A percentile compares a stretch with the other conserved stretches of the same genome.
Conservation (phyloP, 2,329 filamentous ascomycete species). For the Zasmidium cellare region DNA sequence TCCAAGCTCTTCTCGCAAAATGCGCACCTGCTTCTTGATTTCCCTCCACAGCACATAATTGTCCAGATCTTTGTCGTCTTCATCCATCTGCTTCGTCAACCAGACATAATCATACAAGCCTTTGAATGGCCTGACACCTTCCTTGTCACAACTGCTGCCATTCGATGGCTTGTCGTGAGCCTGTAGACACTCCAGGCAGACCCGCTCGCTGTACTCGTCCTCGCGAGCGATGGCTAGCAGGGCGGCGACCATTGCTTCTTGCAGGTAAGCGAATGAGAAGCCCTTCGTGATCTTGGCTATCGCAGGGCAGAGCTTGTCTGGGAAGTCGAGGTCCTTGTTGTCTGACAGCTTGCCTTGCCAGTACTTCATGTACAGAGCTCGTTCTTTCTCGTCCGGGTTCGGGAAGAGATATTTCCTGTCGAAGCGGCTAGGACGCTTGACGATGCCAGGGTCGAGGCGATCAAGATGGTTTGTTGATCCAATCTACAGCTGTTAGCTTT, state of each 20-base stretch:
- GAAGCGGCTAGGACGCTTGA: slow-evolving; percentile 65
- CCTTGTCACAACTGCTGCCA: slow-evolving; percentile 25
- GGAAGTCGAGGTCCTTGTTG: slow-evolving; percentile 62
- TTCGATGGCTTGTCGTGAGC: slow-evolving; percentile 18
- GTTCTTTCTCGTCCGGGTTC: slow-evolving; percentile 55
- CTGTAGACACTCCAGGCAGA: slow-evolving; percentile 32
- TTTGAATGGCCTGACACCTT: slow-evolving; percentile 25
- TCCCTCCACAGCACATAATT: slow-evolving; percentile 59
- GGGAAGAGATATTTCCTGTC: slow-evolving; percentile 68
- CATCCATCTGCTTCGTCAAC: slow-evolving; percentile 31
- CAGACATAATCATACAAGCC: slow-evolving; percentile 32
- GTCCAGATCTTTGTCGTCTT: slow-evolving; percentile 47
- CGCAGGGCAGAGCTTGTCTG: slow-evolving; percentile 57
- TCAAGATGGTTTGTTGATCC: slow-evolving; percentile 54
- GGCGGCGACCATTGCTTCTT: slow-evolving; percentile 67
- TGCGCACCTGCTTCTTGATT: slow-evolving; percentile 64
- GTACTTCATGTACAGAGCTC: slow-evolving; percentile 61
- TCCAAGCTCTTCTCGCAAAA: slow-evolving; percentile 60
- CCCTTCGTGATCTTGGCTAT: slow-evolving; percentile 62
- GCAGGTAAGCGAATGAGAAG: slow-evolving; percentile 71
- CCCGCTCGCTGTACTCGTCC: slow-evolving; percentile 38
- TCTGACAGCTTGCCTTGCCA: slow-evolving; percentile 55
- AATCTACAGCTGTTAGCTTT: slow-evolving; percentile 58
- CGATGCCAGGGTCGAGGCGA: slow-evolving; percentile 62
- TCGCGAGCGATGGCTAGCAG: slow-evolving; percentile 58